Conservation (phyloP, 495 filamentous ascomycete genomes). For the Hypoxylon subgilvum region DNA sequence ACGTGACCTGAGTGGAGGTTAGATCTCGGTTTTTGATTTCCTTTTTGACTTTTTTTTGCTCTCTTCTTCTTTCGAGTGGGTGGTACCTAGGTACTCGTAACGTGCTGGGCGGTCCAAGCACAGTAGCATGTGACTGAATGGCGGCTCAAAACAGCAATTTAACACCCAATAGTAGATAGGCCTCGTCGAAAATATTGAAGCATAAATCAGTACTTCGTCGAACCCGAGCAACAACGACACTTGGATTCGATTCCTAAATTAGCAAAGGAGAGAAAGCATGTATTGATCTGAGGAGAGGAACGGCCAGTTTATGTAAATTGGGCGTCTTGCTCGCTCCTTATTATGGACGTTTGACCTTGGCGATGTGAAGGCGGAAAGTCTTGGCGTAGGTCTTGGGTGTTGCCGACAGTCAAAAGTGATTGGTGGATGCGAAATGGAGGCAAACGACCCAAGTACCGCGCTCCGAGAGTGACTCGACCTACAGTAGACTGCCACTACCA, state of each 20-base stretch:
- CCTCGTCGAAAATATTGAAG: conserved; percentile 4
- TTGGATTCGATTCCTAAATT: conserved; percentile 26
- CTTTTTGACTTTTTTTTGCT: no score
- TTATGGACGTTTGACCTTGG: conserved; percentile 51
- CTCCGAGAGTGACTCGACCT: conserved; percentile 27
- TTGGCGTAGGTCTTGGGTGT: conserved; percentile 48
- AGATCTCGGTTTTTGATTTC: no score
- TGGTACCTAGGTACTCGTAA: conserved; percentile 9
- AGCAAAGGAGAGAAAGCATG: conserved; percentile 28
- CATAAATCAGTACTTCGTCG: conserved; percentile 6
- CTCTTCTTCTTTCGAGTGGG: conserved; percentile 4
- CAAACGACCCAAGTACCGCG: conserved; percentile 33
- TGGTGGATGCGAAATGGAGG: conserved; percentile 32
- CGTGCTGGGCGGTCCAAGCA: conserved; percentile 16
- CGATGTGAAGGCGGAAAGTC: conserved; percentile 54
- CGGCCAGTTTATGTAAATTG: conserved; percentile 50
- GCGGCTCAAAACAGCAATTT: conserved; percentile 18
- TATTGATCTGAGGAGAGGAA: conserved; percentile 35
- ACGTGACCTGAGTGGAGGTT: background rate
- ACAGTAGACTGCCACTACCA: conserved; percentile 5
- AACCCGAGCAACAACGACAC: conserved; percentile 10
- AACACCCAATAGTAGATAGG: no score
- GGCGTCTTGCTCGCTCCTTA: conserved; percentile 54
- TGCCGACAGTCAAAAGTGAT: conserved; percentile 26
- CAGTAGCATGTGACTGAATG: conserved; percentile 16